Conservation (phyloP, 2,329 filamentous ascomycete genomes). For the Cercospora janseana region DNA sequence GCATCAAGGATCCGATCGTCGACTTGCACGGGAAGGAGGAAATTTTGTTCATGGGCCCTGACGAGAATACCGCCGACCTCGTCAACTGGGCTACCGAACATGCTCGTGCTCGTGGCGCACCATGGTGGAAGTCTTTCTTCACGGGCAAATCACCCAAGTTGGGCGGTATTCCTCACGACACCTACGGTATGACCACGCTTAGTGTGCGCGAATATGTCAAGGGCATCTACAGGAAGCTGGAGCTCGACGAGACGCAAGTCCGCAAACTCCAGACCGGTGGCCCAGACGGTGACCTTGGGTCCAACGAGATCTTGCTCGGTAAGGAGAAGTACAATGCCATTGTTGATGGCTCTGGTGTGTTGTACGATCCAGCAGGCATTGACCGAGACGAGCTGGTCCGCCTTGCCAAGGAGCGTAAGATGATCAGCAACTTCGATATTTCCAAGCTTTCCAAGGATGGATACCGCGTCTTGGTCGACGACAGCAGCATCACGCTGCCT, state of each 20-base stretch:
- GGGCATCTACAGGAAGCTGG: slow-evolving; percentile 94
- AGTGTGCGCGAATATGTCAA: slow-evolving; percentile 95
- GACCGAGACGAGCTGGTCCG: slow-evolving; percentile 79
- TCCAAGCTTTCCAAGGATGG: slow-evolving; percentile 83
- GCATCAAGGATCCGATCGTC: slow-evolving; percentile 98
- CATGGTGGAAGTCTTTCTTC: slow-evolving; percentile 99
- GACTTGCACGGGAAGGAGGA: slow-evolving; percentile 93
- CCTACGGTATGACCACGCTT: slow-evolving; percentile 95
- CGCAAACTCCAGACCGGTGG: slow-evolving; percentile 97
- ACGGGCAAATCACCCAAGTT: slow-evolving; percentile 96
- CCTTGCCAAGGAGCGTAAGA: slow-evolving; percentile 79
- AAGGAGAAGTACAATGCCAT: slow-evolving; percentile 95
- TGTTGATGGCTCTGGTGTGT: slow-evolving; percentile 92
- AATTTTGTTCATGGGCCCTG: slow-evolving; percentile 97
- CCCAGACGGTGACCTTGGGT: slow-evolving; percentile 92
- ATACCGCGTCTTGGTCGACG: slow-evolving; percentile 89
- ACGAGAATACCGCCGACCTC: slow-evolving; percentile 96
- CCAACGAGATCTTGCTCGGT: slow-evolving; percentile 93
- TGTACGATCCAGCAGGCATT: slow-evolving; percentile 88
- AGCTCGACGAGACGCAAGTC: slow-evolving; percentile 80
- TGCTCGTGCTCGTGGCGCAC: slow-evolving; percentile 78
- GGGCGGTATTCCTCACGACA: slow-evolving; percentile 93
- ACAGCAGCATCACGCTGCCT: slow-evolving; percentile 83
- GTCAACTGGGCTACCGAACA: slow-evolving; percentile 99
- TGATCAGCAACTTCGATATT: slow-evolving; percentile 84